Conservation (phyloP, 208 protist genomes). For the Wallacemonas collosoma region DNA sequence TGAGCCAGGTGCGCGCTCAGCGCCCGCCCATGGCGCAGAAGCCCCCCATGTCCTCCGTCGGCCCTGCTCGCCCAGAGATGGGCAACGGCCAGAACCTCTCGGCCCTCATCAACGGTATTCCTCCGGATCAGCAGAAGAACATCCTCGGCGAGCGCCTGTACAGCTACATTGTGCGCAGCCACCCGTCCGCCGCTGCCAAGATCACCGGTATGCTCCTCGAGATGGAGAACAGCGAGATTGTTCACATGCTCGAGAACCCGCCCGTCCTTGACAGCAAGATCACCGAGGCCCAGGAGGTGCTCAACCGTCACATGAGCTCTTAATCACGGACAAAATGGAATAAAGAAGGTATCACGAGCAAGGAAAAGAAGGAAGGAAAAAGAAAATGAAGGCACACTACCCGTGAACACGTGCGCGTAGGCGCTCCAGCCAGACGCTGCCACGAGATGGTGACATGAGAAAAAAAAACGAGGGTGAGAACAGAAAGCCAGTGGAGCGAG, state of each 20-base stretch:
- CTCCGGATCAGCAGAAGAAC: conserved; percentile 93
- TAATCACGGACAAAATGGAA: conserved; percentile 31
- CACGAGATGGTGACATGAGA: too few relatives aligned
- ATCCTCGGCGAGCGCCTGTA: conserved; percentile 97
- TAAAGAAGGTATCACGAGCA: conserved; percentile 8
- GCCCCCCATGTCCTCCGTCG: conserved; percentile 66
- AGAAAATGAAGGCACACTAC: background rate
- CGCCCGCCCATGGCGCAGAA: conserved; percentile 41
- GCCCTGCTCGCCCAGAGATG: conserved; percentile 47
- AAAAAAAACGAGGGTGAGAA: too few relatives aligned
- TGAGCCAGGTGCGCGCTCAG: conserved; percentile 35
- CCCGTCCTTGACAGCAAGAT: conserved; percentile 95
- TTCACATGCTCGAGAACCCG: conserved; percentile 94
- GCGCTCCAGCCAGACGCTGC: too few relatives aligned
- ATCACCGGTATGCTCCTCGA: conserved; percentile 99
- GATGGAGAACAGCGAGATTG: conserved; percentile 96
- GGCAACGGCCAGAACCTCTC: conserved; percentile 69
- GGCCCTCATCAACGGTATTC: conserved; percentile 65
- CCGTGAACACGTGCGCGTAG: too few relatives aligned
- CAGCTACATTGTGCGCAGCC: conserved; percentile 90
- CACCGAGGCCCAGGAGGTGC: conserved; percentile 95
- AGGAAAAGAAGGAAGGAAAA: conserved; percentile 12
- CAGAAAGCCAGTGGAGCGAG: too few relatives aligned
- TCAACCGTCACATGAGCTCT: conserved; percentile 89
- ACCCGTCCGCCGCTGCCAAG: conserved; percentile 94